Conservation (phyloP, 2,329 filamentous ascomycete species). For the Arthrobotrys entomopaga region DNA sequence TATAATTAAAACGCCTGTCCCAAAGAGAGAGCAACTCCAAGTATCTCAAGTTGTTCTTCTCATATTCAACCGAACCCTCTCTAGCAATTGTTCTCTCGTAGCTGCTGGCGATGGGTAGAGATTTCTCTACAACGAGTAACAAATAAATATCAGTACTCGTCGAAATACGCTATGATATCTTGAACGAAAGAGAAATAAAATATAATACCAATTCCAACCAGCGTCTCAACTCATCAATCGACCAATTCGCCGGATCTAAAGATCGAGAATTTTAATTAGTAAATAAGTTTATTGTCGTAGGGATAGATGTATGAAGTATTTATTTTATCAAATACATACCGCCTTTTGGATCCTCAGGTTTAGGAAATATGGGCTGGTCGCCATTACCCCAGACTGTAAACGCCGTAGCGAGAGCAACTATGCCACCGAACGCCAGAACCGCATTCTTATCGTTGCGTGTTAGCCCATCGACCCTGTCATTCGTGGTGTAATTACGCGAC, state of each 20-base stretch:
- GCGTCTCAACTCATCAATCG: conserved; percentile 42
- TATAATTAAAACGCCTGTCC: too few species aligned
- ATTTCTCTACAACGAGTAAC: conserved; percentile 37
- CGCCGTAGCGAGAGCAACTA: conserved; percentile 46
- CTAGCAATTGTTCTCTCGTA: conserved; percentile 35
- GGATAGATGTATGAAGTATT: conserved; percentile 6
- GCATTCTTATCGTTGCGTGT: conserved; percentile 21
- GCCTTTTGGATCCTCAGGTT: conserved; percentile 33
- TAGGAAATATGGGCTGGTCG: conserved; percentile 50
- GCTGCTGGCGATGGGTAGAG: conserved; percentile 45
- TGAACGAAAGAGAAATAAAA: not conserved
- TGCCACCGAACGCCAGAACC: conserved; percentile 51
- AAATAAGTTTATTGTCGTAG: not conserved
- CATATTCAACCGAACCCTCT: conserved; percentile 44
- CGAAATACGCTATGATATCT: not conserved
- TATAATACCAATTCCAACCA: conserved; percentile 42
- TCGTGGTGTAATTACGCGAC: too few species aligned
- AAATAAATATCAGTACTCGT: not conserved
- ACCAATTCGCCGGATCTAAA: conserved; percentile 45
- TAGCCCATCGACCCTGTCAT: not conserved
- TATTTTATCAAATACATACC: conserved; percentile 21
- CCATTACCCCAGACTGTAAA: conserved; percentile 35
- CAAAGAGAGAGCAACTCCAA: too few species aligned
- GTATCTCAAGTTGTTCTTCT: conserved; percentile 3
- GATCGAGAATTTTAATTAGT: not conserved